Conservation (phyloP, 2,329 filamentous ascomycete genomes). For the Mariannaea elegans region DNA sequence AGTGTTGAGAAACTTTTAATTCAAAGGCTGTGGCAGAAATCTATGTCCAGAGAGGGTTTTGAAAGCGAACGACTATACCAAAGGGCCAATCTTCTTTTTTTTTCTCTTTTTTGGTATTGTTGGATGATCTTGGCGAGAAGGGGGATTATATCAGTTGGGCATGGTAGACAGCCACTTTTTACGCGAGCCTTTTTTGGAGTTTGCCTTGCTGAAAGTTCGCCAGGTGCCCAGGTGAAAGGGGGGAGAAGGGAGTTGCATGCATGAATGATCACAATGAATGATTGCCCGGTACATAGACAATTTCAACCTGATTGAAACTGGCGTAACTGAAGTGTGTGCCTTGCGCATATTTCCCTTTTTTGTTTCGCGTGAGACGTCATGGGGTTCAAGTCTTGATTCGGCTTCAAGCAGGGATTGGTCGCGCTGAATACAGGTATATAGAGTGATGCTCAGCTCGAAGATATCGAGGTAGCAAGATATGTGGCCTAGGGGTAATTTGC, state of each 20-base stretch:
- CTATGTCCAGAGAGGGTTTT: constrained; percentile 10
- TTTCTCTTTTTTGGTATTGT: constrained; percentile 5
- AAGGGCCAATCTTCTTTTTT: not conserved
- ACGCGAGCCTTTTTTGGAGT: constrained; percentile 23
- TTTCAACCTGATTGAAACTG: constrained; percentile 25
- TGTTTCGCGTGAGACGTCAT: no score
- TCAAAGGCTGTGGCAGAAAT: constrained; percentile 16
- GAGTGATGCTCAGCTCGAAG: no score
- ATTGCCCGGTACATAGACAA: constrained; percentile 35
- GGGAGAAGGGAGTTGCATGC: constrained; percentile 26
- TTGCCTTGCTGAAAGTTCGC: constrained; percentile 15
- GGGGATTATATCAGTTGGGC: constrained; percentile 19
- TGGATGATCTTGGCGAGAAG: constrained; percentile 22
- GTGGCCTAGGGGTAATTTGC: no score
- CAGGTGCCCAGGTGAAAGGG: not conserved
- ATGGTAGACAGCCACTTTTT: constrained; percentile 24
- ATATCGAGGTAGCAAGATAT: no score
- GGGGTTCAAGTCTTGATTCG: no score
- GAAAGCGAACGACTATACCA: constrained; percentile 3
- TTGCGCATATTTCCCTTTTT: not conserved
- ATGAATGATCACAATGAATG: constrained; percentile 26
- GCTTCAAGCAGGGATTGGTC: no score
- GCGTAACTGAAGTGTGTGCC: not conserved
- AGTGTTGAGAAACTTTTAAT: constrained; percentile 1
- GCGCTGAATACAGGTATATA: no score